Base-by-base conservation (phyloP, 495 filamentous ascomycete species). In the Extremus antarcticus region DNA sequence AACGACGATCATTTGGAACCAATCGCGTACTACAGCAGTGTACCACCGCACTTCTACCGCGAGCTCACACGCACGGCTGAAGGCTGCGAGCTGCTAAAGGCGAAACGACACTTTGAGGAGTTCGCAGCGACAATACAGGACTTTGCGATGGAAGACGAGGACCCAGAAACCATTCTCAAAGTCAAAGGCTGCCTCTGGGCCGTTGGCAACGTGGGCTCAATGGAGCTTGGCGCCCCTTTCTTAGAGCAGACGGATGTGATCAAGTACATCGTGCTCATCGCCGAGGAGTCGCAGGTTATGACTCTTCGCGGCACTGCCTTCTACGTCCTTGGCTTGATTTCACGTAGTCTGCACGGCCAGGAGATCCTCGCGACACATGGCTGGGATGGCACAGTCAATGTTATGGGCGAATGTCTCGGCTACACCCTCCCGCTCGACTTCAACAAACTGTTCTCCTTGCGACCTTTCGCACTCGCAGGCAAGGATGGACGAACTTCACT, bases 131-230 rank as follows among this genome's bases (percentile, higher is more conserved):
- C 86, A 8, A 95, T 98, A 60, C 82, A 83, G 25, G 88, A 95
- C 56, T 84, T 87, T 62, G 83, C 81, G 43, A 78, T 87, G 70
- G 83, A 90, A 53, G 82, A 81, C 40, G 87, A 94, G 56, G 92
- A 98, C 63, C 72, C 78, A 16, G 92, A 98, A 69, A 80, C 83
- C 49, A 83, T 97, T 22, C 78, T 91, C 55, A 97, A 95, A 66
- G 87, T 96, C 51, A 98, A 97, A 65, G 92, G 94, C 24, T 95
- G 88, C 65, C 77, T 98, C 19, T 98, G 92, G 92, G 92, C 92
- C 0, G 88, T 98, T 9, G 92, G 94, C 23, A 98, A 98, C 64
- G 89, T 98, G 46, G 92, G 92, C 0, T 95, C 89, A 2, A 98
- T 98, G 94, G 90, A 95, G 61, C 80, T 96, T 25, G 92, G 94